Base-by-base conservation (phyloP, 2,329 filamentous ascomycete species). In the Pseudogymnoascus sp. region DNA sequence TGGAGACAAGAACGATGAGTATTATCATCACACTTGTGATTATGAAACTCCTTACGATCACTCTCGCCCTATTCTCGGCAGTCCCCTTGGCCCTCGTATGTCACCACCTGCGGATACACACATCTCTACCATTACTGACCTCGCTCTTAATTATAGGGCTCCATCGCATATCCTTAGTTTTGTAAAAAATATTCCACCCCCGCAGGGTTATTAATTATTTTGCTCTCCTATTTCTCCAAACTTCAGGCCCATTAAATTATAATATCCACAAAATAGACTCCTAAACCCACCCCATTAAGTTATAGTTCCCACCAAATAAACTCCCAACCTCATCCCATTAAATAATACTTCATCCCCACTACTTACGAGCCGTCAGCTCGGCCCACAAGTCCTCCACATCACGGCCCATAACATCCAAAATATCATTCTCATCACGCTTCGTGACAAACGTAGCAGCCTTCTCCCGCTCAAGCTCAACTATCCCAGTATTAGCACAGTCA, bases 401-500 rank as follows among this genome's bases (percentile, higher is more conserved):
- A 18, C 55, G 19, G 18, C 62, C 62, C 60, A 63, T 63, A 30
- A 60, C 13, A 35, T 48, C 28, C 9, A 48, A 15, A 10, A 59
- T 41, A 3, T 60, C 35, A 8, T 30, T 19, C 21, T 59, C 60
- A 41, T 59, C 41, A 23, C 60, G 37, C 15, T 60, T 59, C 2
- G 28, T 21, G 8, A 61, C 18, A 13, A 60, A 52, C 2, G 45
- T 52, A 52, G 45, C 45, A 19, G 60, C 58, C 37, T 58, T 34
- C 59, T 63, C 60, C 12, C 37, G 61, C 34, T 62, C 62, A 57
- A 63, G 35, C 35, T 62, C 60, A 35, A 63, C 62, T 63, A 35
- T 39, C 8, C 1, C 13, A n/a, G 13, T 9, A 9, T 48, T 28
- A 48, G 21, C 21, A 48, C 5, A 19, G 39, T n/a, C 13, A 61